Evolutionary conservation across 805 yeast genomes (phyloP), one percentile per base, ranked within the genome.

Genomic region (Priceomyces medius): DNA sequence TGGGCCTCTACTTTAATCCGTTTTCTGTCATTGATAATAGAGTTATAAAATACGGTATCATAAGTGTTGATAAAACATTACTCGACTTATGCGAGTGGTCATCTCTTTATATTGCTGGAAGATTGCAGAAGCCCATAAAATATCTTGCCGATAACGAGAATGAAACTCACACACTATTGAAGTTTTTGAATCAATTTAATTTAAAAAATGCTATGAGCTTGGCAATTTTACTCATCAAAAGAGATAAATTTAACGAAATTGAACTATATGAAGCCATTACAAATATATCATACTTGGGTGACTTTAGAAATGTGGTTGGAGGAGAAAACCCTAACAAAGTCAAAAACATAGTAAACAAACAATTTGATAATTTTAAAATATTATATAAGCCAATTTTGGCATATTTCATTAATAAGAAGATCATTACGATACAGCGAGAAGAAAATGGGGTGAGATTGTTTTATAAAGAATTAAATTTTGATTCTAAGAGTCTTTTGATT

Each of bases 301-400:
- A 93, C 59, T 83, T 89, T 20, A 77, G 99, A 51, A 83, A 88
- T 77, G 69, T 74, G 32, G 68, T 90, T 20, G 87, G 88, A 7
- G 98, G 97, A 2, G 99, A 93, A 61, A 87, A 93, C 59, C 97
- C 97, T 4, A 74, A 82, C 52, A 93, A 93, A 61, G 86, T 90
- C 31, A 68, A 72, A 37, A 93, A 93, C 58, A 93, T 93, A 46
- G 98, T 93, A 3, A 59, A 64, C 8, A 85, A 85, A 59, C 97
- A 93, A 61, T 75, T 78, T 47, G 63, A 66, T 14, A 74, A 79
- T 47, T 93, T 93, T 65, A 76, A 82, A 44, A 63, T 66, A 42
- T 77, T 93, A 54, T 93, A 93, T 56, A 65, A 71, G n/a, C 96
- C 96, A 2, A 61, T 83, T 32, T 41, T 57, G 27, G 48, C 51